These are phyloP conservation scores for Effrenium voratum DNA, from an alignment of 73 alveolate species.

Conservation along the genomic window DNA sequence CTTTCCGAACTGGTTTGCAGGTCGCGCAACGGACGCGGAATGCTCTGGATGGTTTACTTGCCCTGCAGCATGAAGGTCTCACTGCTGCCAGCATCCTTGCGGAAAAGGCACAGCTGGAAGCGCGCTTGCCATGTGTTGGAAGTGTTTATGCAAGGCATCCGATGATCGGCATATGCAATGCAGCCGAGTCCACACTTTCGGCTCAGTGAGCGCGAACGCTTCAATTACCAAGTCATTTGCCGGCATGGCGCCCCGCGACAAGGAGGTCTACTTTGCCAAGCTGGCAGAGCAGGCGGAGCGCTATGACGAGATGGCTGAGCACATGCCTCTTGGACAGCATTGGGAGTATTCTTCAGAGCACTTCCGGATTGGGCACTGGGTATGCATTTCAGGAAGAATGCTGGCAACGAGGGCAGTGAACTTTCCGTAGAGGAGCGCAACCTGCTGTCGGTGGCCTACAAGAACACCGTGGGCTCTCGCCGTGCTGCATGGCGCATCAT, in stretches of 20 bases:
- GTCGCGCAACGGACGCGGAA: too few relatives aligned
- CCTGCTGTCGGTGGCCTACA: slow-evolving; percentile 96
- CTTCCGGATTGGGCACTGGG: background rate
- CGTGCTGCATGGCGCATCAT: slow-evolving; percentile 96
- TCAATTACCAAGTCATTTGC: too few relatives aligned
- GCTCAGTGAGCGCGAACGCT: too few relatives aligned
- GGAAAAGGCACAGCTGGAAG: too few relatives aligned
- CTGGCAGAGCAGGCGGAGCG: slow-evolving; percentile 94
- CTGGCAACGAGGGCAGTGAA: slow-evolving; percentile 37
- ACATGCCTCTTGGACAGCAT: slow-evolving; percentile 23
- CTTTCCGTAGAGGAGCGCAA: slow-evolving; percentile 96
- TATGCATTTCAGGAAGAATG: slow-evolving; percentile 51
- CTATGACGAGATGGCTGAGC: slow-evolving; percentile 83
- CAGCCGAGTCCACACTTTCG: too few relatives aligned
- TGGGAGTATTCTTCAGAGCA: background rate
- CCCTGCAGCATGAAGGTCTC: too few relatives aligned
- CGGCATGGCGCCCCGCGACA: slow-evolving; percentile 64
- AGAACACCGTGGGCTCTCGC: slow-evolving; percentile 95
- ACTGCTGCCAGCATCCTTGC: too few relatives aligned
- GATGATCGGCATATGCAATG: too few relatives aligned
- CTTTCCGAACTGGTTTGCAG: too few relatives aligned
- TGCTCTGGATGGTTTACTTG: too few relatives aligned
- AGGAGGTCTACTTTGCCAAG: slow-evolving; percentile 87
- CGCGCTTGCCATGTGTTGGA: too few relatives aligned
- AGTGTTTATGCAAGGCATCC: too few relatives aligned